These are phyloP conservation scores for Terfezia claveryi DNA, from an alignment of 495 filamentous ascomycete genomes.

Conservation along the genomic window DNA sequence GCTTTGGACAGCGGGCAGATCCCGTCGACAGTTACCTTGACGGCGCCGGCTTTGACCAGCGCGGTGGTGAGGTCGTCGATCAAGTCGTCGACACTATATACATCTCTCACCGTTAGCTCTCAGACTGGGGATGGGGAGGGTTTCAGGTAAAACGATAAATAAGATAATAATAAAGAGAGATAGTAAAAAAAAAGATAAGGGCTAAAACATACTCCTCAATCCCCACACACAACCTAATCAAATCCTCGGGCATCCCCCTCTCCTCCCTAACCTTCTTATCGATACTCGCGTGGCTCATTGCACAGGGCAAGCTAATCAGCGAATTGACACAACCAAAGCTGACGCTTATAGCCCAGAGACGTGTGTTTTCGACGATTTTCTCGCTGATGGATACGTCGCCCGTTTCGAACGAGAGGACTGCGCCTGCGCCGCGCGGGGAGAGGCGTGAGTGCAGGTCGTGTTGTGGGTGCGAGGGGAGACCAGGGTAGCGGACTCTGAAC, in stretches of 20 bases:
- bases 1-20: background rate
- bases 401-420: slow-evolving; percentile 89
- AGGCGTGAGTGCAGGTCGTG: slow-evolving; percentile 89
- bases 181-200: background rate
- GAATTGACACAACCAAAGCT: slow-evolving; percentile 97
- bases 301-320: slow-evolving; percentile 92
- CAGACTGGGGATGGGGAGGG: background rate
- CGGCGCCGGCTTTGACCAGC: slow-evolving; percentile 80
- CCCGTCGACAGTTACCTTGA: slow-evolving; percentile 59
- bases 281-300: slow-evolving; percentile 98
- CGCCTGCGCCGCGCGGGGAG: slow-evolving; percentile 65
- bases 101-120: background rate
- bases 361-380: slow-evolving; percentile 78
- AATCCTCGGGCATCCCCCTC: slow-evolving; percentile 81
- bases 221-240: slow-evolving; percentile 84
- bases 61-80: slow-evolving; percentile 82
- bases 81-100: slow-evolving; percentile 43
- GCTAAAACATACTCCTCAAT: slow-evolving; percentile 47
- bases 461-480: slow-evolving; percentile 81
- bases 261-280: slow-evolving; percentile 81
- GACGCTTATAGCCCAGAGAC: slow-evolving; percentile 84
- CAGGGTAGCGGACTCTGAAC: slow-evolving; percentile 87
- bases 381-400: slow-evolving; percentile 62
- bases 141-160: background rate
- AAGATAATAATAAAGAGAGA: background rate